Conservation (phyloP, 2,329 filamentous ascomycete species). For the Podosphaera xanthii region DNA sequence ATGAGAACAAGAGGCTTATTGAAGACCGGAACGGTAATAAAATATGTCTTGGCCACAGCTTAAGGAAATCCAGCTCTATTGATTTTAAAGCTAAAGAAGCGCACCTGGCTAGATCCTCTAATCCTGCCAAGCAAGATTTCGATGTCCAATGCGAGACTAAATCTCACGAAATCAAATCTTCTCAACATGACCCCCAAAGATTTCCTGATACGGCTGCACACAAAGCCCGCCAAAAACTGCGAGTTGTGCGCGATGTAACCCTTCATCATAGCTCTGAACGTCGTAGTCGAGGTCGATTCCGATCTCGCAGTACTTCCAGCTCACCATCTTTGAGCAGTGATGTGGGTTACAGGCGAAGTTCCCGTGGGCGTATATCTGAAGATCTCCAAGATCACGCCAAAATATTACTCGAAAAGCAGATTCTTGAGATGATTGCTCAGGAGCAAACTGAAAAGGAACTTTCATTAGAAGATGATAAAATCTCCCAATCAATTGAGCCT, state of each 20-base stretch:
- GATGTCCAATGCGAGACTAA: conserved; percentile 15
- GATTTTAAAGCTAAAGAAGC: conserved; percentile 1
- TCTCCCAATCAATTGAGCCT: conserved; percentile 6
- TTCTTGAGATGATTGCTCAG: conserved; percentile 34
- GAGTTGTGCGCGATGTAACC: conserved; percentile 25
- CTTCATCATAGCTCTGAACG: conserved; percentile 34
- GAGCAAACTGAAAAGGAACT: conserved; percentile 20
- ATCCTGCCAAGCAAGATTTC: conserved; percentile 3
- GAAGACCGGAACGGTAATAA: conserved; percentile 57
- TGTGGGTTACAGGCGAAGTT: conserved; percentile 17
- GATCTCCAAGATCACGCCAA: conserved; percentile 23
- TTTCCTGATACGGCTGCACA: conserved; percentile 29
- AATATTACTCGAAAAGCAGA: conserved; percentile 36
- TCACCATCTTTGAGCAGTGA: conserved; percentile 41
- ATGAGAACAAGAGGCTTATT: conserved; percentile 55
- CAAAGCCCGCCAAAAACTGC: conserved; percentile 35
- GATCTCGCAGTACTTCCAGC: conserved; percentile 27
- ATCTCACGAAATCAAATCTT: conserved; percentile 15
- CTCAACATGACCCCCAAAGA: conserved; percentile 10
- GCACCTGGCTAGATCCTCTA: conserved; percentile 5
- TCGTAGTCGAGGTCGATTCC: conserved; percentile 29
- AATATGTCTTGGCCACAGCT: conserved; percentile 34
- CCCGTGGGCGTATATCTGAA: conserved; percentile 22
- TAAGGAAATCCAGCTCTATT: not conserved
- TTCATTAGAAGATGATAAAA: conserved; percentile 2